phyloP scores from a whole-genome alignment of 1,139 yeast genomes.

The Yamadazyma diospyri region DNA sequence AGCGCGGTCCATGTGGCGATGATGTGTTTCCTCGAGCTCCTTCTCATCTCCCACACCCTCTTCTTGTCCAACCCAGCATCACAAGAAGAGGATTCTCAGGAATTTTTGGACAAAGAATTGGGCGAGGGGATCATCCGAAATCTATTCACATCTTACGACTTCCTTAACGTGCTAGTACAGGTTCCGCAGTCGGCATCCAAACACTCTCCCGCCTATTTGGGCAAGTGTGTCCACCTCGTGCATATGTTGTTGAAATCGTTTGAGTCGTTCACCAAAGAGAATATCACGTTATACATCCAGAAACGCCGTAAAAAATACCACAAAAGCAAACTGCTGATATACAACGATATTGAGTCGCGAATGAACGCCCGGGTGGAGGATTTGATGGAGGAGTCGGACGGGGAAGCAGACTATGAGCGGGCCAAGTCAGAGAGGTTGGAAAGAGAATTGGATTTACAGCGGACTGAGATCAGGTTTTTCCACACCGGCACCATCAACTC shows the following conservation, averaged over 20 bases:
- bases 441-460: constrained; percentile 48
- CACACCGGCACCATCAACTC: constrained; percentile 46
- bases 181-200: constrained; percentile 66
- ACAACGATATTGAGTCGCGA: constrained; percentile 27
- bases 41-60: constrained; percentile 53
- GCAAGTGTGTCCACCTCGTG: constrained; percentile 62
- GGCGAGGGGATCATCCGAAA: constrained; percentile 48
- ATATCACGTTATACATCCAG: constrained; percentile 53
- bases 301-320: constrained; percentile 38
- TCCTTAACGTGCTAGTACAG: constrained; percentile 54
- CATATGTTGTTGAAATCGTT: constrained; percentile 65
- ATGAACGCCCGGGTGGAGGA: constrained; percentile 17
- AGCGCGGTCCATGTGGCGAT: constrained; percentile 67
- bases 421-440: constrained; percentile 39
- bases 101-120: constrained; percentile 45
- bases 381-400: constrained; percentile 41
- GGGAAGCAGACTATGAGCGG: constrained; percentile 43
- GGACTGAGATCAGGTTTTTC: constrained; percentile 39
- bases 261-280: constrained; percentile 63
- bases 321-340: constrained; percentile 20
- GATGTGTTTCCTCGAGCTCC: constrained; percentile 63
- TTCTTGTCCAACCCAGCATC: constrained; percentile 23
- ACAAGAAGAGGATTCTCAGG: constrained; percentile 48
- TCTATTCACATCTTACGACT: constrained; percentile 61
- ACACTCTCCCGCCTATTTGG: constrained; percentile 62